These are phyloP conservation scores for Phytophthora kernoviae DNA, from an alignment of 352 stramenopile species.

Conservation along the genomic window DNA sequence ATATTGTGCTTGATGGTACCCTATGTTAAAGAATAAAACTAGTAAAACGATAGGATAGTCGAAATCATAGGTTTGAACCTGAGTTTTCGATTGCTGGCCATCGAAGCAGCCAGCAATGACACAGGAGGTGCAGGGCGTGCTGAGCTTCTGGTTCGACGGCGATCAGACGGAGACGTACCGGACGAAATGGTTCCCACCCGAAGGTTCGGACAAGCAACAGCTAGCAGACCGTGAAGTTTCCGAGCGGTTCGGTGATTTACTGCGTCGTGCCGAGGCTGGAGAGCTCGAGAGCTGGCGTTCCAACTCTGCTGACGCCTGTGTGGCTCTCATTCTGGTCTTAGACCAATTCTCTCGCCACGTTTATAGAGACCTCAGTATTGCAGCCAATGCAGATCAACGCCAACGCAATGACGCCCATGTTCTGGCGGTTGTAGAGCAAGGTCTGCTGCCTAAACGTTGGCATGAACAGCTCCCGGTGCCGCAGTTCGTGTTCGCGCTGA, in stretches of 20 bases:
- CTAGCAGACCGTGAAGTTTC: conserved; percentile 47
- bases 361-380: conserved; percentile 46
- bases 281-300: conserved; percentile 59
- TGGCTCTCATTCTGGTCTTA: conserved; percentile 85
- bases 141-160: conserved; percentile 71
- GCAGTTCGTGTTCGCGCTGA: conserved; percentile 81
- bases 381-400: conserved; percentile 16
- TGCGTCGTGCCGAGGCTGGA: conserved; percentile 45
- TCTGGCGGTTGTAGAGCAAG: conserved; percentile 46
- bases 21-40: no score
- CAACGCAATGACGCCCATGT: conserved; percentile 57
- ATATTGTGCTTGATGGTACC: no score
- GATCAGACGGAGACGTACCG: conserved; percentile 56
- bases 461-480: conserved; percentile 56
- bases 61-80: conserved; percentile 26
- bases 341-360: conserved; percentile 90
- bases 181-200: conserved; percentile 66
- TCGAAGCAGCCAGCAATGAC: no score
- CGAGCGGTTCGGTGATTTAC: conserved; percentile 39
- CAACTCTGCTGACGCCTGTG: conserved; percentile 36
- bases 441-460: conserved; percentile 50
- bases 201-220: conserved; percentile 54
- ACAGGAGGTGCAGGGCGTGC: conserved; percentile 36
- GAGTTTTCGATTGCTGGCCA: neutral
- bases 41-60: neutral